Evolutionary conservation across 2,329 filamentous ascomycete species (phyloP).

Genomic region (Lachnellula occidentalis): DNA sequence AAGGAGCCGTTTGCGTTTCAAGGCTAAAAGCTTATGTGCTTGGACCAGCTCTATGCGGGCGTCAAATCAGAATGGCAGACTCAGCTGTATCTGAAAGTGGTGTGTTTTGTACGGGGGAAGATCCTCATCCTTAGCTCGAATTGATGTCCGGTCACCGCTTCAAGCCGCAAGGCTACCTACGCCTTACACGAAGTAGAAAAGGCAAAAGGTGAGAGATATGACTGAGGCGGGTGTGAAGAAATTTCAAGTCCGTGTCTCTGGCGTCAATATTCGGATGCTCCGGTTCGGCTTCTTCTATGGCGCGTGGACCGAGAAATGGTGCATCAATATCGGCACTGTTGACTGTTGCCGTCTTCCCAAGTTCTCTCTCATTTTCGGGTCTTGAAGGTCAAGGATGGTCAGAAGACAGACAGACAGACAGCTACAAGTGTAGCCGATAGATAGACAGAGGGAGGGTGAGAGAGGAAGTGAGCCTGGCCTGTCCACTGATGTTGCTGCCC

Average conservation of each 20-base stretch:
- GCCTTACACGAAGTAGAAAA: too few species aligned
- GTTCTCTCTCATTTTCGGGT: neutral
- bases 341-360: neutral
- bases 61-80: neutral
- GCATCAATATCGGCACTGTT: neutral
- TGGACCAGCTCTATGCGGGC: neutral
- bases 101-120: neutral
- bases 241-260: neutral
- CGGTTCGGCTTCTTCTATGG: neutral
- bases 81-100: neutral
- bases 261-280: neutral
- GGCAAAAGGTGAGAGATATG: neutral
- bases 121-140: neutral
- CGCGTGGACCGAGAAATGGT: neutral
- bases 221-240: neutral
- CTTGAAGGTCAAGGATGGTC: neutral
- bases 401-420: neutral
- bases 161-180: neutral
- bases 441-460: neutral
- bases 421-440: neutral
- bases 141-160: neutral
- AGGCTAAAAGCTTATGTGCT: too few species aligned
- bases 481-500: constrained; percentile 8
- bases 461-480: neutral
- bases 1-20: too few species aligned